Conservation (phyloP, 2,329 filamentous ascomycete species). For the Talaromyces rugulosus region DNA sequence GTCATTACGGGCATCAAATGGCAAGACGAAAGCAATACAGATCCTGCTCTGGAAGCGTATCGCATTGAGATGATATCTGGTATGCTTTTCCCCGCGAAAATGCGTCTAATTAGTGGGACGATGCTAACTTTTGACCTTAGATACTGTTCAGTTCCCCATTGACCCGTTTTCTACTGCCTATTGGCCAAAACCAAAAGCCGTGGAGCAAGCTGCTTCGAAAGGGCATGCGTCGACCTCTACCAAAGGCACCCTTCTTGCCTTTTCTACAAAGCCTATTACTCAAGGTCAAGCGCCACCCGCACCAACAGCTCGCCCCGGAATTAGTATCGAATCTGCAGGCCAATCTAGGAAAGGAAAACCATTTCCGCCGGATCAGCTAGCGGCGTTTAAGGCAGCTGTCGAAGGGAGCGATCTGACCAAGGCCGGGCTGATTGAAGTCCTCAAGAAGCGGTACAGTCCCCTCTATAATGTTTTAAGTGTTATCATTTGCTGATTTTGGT, state of each 20-base stretch:
- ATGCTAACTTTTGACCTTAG: conserved; percentile 19
- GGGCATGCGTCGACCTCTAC: background rate
- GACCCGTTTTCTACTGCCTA: conserved; percentile 82
- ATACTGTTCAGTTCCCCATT: conserved; percentile 56
- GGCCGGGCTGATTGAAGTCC: conserved; percentile 66
- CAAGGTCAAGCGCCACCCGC: conserved; percentile 8
- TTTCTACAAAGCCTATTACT: background rate
- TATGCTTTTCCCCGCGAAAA: conserved; percentile 33
- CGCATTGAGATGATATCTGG: conserved; percentile 71
- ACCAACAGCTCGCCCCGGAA: background rate
- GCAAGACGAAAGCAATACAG: conserved; percentile 53
- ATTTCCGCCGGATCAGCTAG: conserved; percentile 58
- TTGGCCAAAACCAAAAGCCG: conserved; percentile 53
- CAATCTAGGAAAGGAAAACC: conserved; percentile 32
- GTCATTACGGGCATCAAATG: conserved; percentile 79
- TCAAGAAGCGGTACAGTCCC: conserved; percentile 60
- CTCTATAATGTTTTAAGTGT: background rate
- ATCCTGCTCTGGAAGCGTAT: conserved; percentile 55
- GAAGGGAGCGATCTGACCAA: conserved; percentile 69
- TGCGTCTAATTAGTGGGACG: conserved; percentile 16
- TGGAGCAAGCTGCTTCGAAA: conserved; percentile 19
- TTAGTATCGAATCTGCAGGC: background rate
- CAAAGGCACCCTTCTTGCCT: conserved; percentile 17
- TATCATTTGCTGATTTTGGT: conserved; percentile 11
- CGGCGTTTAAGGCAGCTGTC: conserved; percentile 67